Evolutionary conservation across 441 rosid species (phyloP).

Genomic region (Flueggea neowawraea): DNA sequence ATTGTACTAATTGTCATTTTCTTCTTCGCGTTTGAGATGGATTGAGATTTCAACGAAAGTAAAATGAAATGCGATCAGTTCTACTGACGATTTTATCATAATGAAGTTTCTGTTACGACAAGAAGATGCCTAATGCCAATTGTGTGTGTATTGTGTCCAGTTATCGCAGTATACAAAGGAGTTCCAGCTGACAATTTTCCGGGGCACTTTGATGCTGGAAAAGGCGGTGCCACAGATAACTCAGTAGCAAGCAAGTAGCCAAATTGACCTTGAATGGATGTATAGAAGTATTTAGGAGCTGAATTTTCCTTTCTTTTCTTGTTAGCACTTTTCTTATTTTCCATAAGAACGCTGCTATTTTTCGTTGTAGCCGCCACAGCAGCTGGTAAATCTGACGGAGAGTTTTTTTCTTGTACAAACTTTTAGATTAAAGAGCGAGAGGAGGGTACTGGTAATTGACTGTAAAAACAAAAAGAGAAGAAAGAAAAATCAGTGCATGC

Average conservation of each 20-base stretch:
- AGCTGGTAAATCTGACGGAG: not conserved
- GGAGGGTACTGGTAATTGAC: not conserved
- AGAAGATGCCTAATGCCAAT: not conserved
- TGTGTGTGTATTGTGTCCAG: slow-evolving; percentile 28
- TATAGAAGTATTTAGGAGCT: not conserved
- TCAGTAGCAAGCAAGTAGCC: slow-evolving; percentile 5
- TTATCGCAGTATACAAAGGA: slow-evolving; percentile 59
- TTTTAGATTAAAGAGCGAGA: not conserved
- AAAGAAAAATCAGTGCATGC: slow-evolving; percentile 21
- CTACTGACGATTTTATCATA: no score
- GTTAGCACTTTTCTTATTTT: not conserved
- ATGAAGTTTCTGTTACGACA: no score
- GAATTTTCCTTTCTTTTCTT: not conserved
- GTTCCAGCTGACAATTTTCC: slow-evolving; percentile 76
- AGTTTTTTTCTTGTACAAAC: not conserved
- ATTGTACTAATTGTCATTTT: not conserved
- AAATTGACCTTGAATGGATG: not conserved
- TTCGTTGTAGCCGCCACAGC: slow-evolving; percentile 10
- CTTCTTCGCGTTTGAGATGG: not conserved
- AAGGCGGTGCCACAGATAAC: slow-evolving; percentile 48
- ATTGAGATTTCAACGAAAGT: no score
- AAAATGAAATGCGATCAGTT: no score
- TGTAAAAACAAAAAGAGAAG: not conserved
- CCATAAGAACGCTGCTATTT: slow-evolving; percentile 13
- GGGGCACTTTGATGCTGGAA: slow-evolving; percentile 87